Base-by-base conservation (phyloP, 345 rosid genomes). In the Populus nigra region DNA sequence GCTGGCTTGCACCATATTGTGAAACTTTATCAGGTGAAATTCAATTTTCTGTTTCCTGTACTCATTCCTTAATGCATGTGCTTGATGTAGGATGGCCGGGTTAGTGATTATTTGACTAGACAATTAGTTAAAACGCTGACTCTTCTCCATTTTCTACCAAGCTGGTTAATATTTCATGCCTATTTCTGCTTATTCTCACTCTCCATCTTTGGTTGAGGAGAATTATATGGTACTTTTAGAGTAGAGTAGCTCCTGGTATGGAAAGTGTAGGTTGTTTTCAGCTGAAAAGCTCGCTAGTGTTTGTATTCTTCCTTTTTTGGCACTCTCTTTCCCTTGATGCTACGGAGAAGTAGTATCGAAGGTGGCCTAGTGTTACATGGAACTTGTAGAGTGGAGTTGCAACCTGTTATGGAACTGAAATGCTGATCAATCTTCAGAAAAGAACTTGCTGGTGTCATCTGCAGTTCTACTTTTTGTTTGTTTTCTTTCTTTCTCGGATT, bases 1-100 rank as follows among this genome's bases (percentile, higher is more conserved):
- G 97, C 90, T 63, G 95, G 96, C 71, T 80, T 96, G 86, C 98
- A 89, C 69, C 99, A 93, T 72, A 76, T 96, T 79, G 94, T 96
- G 78, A 96, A 88, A 84, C 95, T 96, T 71, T 96, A 93, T 85
- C 99, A 96, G 94, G 99, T 93, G 69, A 67, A 68, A 57, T 72
- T 15, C 17, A 8, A 31, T 17, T 45, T 72, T 76, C 5, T 72
- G 69, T 12, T 6, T 49, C 8, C 3, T n/a, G 62, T 78, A 16
- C 72, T 65, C 7, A 50, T 36, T 76, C 7, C 6, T 69, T 67
- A 5, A 15, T 41, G 41, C 69, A 18, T 36, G 65, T 6, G 35
- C 16, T 33, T 35, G 23, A 9, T 29, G 15, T n/a, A 49, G 66
- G 18, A 47, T 72, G 75, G 49, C 65, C 1, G 20, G 35, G 31